Base-by-base conservation (phyloP, 805 yeast genomes). In the Myxozyma neotropica region DNA sequence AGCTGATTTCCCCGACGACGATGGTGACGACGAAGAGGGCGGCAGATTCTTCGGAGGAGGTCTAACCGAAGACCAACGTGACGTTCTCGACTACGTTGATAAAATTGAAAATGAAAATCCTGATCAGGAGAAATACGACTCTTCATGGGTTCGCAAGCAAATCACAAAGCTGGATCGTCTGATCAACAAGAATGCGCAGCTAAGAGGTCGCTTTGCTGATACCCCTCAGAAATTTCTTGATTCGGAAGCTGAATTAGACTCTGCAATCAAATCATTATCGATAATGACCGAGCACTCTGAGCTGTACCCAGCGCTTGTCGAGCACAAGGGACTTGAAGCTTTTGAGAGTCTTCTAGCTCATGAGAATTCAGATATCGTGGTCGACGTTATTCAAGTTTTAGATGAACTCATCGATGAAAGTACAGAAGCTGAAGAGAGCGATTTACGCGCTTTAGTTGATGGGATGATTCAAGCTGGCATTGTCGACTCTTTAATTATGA, bases 11-110 rank as follows among this genome's bases (percentile, higher is more conserved):
- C 31, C 44, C 21, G 58, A 19, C 13, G 58, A 19, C 13, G 55
- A 38, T 6, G 58, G 39, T 4, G 57, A 46, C 27, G 67, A 64
- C 53, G 68, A 65, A 15, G 69, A 66, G 47, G 68, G 68, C 38
- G 69, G 66, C n/a, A 46, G 67, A 12, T 63, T 66, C 50, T 65
- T 55, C 17, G 68, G 68, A 21, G 65, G 64, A 4, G 69, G 69
- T 2, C 48, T 66, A 17, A 54, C 65, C 19, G 58, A 53, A 15
- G 54, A 53, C 49, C 68, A 66, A 42, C 53, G 56, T 13, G 59
- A 63, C 17, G 55, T 59, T 29, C 38, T 66, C 8, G 65, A 66
- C 27, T 66, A 58, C 39, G 63, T 66, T 35, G 68, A 66, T 24
- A 44, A 26, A 12, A 24, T 55, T 31, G 61, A 59, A 21, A 8